These are phyloP conservation scores for Hypomontagnella monticulosa DNA, from an alignment of 495 filamentous ascomycete species.

Conservation along the genomic window DNA sequence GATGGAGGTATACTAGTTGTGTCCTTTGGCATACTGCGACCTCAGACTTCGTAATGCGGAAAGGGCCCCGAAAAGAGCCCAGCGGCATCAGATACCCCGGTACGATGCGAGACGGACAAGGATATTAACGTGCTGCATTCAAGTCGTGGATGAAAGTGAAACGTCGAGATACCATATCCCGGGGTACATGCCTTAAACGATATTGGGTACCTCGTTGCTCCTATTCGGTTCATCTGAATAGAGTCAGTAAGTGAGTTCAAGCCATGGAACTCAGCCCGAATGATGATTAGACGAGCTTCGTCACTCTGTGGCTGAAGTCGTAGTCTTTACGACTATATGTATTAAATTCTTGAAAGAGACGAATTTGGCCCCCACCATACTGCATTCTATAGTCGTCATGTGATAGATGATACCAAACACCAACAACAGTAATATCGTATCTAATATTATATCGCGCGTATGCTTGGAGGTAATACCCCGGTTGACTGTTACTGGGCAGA, in stretches of 20 bases:
- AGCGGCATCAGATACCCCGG: conserved; percentile 25
- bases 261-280: not conserved
- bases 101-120: conserved; percentile 39
- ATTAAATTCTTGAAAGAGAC: not conserved
- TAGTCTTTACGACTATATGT: not conserved
- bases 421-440: not conserved
- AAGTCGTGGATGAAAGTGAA: conserved; percentile 36
- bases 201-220: conserved; percentile 2
- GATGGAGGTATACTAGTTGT: conserved; percentile 9
- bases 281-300: not conserved
- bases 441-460: not conserved
- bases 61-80: conserved; percentile 9
- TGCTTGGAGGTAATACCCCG: not conserved
- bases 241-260: not conserved
- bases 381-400: conserved; percentile 16
- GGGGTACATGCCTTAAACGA: conserved; percentile 14
- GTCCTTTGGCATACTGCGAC: conserved; percentile 4
- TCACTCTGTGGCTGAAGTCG: not conserved
- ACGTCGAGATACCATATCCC: conserved; percentile 36
- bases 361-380: not conserved
- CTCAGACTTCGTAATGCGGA: conserved; percentile 15
- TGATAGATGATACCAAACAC: conserved; percentile 7
- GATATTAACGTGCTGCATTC: conserved; percentile 35
- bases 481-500: not conserved
- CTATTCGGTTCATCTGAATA: conserved; percentile 3